Conservation (phyloP, 352 stramenopile genomes). For the Phytophthora hibernalis region DNA sequence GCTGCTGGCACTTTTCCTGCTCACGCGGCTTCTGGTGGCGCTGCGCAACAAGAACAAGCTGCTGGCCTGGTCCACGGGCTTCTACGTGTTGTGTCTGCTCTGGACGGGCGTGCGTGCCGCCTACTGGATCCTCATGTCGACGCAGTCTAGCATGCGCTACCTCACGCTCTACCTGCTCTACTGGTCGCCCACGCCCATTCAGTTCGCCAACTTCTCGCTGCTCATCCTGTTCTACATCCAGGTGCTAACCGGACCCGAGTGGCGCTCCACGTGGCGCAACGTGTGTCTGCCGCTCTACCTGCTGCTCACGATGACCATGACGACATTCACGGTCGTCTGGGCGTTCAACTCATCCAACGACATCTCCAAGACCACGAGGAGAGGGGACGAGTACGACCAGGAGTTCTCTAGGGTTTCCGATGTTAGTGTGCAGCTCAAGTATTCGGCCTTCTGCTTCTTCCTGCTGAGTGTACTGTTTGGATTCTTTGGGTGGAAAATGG, state of each 20-base stretch:
- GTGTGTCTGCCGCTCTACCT: constrained; percentile 89
- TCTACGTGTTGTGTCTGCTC: constrained; percentile 81
- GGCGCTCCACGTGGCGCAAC: constrained; percentile 74
- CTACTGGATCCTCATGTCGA: constrained; percentile 88
- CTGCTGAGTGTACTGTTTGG: constrained; percentile 83
- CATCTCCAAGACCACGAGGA: constrained; percentile 67
- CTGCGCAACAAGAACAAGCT: constrained; percentile 87
- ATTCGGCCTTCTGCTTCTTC: constrained; percentile 85
- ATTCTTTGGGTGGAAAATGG: constrained; percentile 89
- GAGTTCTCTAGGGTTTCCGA: constrained; percentile 84
- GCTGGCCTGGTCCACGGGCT: constrained; percentile 84
- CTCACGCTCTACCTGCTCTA: constrained; percentile 88
- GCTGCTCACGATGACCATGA: constrained; percentile 82
- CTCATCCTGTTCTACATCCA: constrained; percentile 91
- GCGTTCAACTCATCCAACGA: constrained; percentile 88
- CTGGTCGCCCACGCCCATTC: constrained; percentile 86
- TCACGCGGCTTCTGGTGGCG: constrained; percentile 69
- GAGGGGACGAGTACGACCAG: constrained; percentile 85
- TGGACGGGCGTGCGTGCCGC: constrained; percentile 83
- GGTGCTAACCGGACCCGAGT: constrained; percentile 81
- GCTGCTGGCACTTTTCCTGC: constrained; percentile 73
- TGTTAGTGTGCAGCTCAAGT: constrained; percentile 82
- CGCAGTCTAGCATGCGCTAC: constrained; percentile 76
- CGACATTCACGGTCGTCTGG: constrained; percentile 87
- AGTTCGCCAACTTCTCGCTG: constrained; percentile 91